Base-by-base conservation (phyloP, 73 alveolate genomes). In the Breviolum minutum region DNA sequence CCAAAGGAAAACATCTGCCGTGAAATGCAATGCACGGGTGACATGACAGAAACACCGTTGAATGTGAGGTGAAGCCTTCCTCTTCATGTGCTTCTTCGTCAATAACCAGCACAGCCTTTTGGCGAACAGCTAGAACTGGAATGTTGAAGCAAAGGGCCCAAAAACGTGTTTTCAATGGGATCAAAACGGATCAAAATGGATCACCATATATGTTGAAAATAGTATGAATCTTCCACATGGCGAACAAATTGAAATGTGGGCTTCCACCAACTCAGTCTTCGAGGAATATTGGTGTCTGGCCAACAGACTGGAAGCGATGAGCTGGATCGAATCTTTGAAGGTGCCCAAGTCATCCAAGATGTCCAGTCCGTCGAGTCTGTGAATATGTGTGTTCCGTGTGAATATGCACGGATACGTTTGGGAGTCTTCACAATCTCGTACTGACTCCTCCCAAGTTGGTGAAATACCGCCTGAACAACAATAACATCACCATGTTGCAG, bases 41-140 rank as follows among this genome's bases (percentile, higher is more conserved):
- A 40, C 54, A 40, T 40, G 54, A 40, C 54, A 40, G 54, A 40
- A 40, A 40, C 54, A 40, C 54, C 54, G 54, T 48, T 48, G 62
- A 11, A 63, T 12, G 27, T 63, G 63, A 89, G 96, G 96, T 17
- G 73, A 69, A 8, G 81, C 96, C 29, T 89, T 89, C 74, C 73
- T 89, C 22, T 89, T 89, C 87, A 89, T 89, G 96, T 89, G 96
- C 76, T 89, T 89, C 87, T 88, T 88, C 85, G 95, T 88, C 68
- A 88, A 88, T 70, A 88, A 88, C 69, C 95, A 88, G 70, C 85
- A 88, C 30, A 22, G 94, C 24, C 27, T 24, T 29, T 61, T 63
- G 80, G 94, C 80, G 8, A 19, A 30, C 1, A 68, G 77, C n/a
- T 22, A 17, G 77, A 68, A n/a, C n/a, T n/a, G 54, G 54, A 40